These are phyloP conservation scores for Podaxis sp. DNA, from an alignment of 768 basidiomycete genomes.

Conservation along the genomic window DNA sequence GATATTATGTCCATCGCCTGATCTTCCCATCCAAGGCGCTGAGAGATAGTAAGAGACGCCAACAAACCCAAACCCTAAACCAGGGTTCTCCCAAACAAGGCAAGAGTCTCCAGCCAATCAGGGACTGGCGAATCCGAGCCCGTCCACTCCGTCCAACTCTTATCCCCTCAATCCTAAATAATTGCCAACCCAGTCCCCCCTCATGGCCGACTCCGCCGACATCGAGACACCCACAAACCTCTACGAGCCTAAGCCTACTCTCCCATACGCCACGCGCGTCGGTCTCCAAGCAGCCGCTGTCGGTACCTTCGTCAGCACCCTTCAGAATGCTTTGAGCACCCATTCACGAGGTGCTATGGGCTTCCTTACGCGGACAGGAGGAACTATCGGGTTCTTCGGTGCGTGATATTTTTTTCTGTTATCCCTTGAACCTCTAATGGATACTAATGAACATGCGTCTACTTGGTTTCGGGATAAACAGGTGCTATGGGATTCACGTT, in stretches of 20 bases:
- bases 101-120: conserved; percentile 26
- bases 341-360: conserved; percentile 84
- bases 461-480: conserved; percentile 28
- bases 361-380: conserved; percentile 82
- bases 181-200: conserved; percentile 26
- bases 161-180: conserved; percentile 3
- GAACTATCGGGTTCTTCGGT: conserved; percentile 93
- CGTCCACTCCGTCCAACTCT: conserved; percentile 24
- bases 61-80: conserved; percentile 10
- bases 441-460: conserved; percentile 2
- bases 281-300: conserved; percentile 67
- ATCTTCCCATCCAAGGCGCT: conserved; percentile 1
- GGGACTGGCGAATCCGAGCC: conserved; percentile 25
- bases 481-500: conserved; percentile 90
- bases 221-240: conserved; percentile 21
- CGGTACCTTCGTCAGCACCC: conserved; percentile 64
- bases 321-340: conserved; percentile 77
- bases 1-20: conserved; percentile 5
- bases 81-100: conserved; percentile 28
- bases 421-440: neutral
- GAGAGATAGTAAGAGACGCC: neutral
- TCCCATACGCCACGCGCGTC: conserved; percentile 54
- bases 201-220: conserved; percentile 34
- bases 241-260: conserved; percentile 52
- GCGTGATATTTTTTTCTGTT: conserved; percentile 26